A percentile compares a stretch with the other conserved stretches of the same genome.
phyloP scores from a whole-genome alignment of 1,284 basidiomycete genomes.

The Cutaneotrichosporon sp. region DNA sequence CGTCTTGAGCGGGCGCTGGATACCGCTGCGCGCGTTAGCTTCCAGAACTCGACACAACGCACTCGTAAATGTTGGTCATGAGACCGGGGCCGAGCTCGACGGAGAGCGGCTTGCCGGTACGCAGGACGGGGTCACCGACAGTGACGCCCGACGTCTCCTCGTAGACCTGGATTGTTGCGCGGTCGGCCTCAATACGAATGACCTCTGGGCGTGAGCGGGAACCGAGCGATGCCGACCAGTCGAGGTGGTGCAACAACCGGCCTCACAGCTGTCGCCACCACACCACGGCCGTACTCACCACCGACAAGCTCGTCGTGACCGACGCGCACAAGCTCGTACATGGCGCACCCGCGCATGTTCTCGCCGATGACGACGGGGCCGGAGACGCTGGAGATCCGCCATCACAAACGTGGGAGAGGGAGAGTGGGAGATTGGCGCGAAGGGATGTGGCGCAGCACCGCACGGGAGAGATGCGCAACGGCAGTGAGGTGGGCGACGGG shows the following conservation, averaged over 20 bases:
- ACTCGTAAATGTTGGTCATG: slow-evolving; percentile 97
- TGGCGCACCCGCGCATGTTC: slow-evolving; percentile 93
- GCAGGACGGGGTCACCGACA: slow-evolving; percentile 94
- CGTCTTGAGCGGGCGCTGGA: slow-evolving; percentile 85
- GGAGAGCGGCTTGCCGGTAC: slow-evolving; percentile 95
- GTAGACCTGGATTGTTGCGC: slow-evolving; percentile 99
- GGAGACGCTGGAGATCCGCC: slow-evolving; percentile 66
- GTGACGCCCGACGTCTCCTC: slow-evolving; percentile 98
- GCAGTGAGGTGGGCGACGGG: not conserved
- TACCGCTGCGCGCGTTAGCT: slow-evolving; percentile 60
- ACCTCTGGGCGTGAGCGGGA: slow-evolving; percentile 66
- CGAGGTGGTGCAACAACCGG: no score
- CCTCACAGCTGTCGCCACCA: not conserved
- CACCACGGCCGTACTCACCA: slow-evolving; percentile 59
- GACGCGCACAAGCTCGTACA: slow-evolving; percentile 94
- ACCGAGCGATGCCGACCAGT: slow-evolving; percentile 6
- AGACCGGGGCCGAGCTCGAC: slow-evolving; percentile 97
- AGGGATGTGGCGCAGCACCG: not conserved
- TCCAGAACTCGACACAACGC: slow-evolving; percentile 17
- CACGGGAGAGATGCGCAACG: not conserved
- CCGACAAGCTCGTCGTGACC: slow-evolving; percentile 97
- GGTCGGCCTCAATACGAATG: slow-evolving; percentile 93
- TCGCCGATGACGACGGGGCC: slow-evolving; percentile 96
- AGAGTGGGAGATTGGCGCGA: not conserved
- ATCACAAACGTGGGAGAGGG: not conserved